Percentiles rank a stretch among this genome's conserved stretches.
Conservation (phyloP, 1,139 yeast species). For the Geotrichum carabidarum region DNA sequence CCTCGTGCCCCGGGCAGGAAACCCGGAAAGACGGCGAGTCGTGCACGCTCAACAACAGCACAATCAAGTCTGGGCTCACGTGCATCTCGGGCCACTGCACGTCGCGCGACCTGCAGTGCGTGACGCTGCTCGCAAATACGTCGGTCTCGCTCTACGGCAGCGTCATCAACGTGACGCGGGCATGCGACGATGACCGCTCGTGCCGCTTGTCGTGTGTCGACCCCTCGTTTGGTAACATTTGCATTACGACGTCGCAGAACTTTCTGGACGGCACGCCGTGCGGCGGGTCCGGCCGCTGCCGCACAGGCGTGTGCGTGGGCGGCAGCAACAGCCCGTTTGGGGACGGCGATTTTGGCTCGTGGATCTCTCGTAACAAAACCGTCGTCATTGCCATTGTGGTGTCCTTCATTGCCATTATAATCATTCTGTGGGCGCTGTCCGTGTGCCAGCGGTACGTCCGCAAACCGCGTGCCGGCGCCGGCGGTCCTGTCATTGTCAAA, state of each 20-base stretch:
- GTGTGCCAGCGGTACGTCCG: conserved; percentile 14
- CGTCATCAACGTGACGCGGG: conserved; percentile 30
- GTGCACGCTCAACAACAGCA: conserved; percentile 27
- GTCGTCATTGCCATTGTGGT: conserved; percentile 24
- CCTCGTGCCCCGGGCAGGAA: conserved; percentile 36
- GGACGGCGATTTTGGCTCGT: conserved; percentile 17
- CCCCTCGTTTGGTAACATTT: conserved; percentile 29
- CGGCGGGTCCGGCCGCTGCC: conserved; percentile 33
- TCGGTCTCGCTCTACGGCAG: conserved; percentile 28
- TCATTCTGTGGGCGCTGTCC: conserved; percentile 17
- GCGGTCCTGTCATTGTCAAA: neutral
- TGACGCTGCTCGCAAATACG: conserved; percentile 32
- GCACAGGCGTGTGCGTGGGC: conserved; percentile 35
- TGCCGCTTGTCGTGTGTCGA: conserved; percentile 36
- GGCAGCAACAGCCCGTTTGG: conserved; percentile 21
- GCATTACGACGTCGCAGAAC: conserved; percentile 34
- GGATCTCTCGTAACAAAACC: conserved; percentile 20
- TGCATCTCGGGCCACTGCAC: conserved; percentile 41
- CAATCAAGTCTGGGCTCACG: conserved; percentile 24
- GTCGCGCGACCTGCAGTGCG: conserved; percentile 38
- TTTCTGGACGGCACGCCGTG: conserved; percentile 41
- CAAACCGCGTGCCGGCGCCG: neutral
- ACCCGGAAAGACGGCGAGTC: conserved; percentile 32
- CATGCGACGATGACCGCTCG: conserved; percentile 34
- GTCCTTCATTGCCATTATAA: conserved; percentile 16